Evolutionary conservation across 139 green algal species (phyloP).

Genomic region (Nannochloris sp.): DNA sequence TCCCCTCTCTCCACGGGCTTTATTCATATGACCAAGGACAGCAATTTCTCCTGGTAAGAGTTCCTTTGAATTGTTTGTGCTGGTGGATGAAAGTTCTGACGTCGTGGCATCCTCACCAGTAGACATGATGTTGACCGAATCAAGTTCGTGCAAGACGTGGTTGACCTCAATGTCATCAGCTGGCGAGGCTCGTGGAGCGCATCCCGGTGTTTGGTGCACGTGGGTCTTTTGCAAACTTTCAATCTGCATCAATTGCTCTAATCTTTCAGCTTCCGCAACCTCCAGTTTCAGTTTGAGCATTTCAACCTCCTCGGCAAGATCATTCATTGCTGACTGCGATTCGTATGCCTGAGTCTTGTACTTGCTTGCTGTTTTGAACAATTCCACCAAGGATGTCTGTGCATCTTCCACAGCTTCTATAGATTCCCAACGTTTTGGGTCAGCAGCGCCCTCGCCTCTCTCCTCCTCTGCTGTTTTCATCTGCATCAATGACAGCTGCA

Average conservation of each 20-base stretch:
- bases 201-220: neutral
- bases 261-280: conserved; percentile 48
- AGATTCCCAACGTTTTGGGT: conserved; percentile 60
- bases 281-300: conserved; percentile 61
- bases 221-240: neutral
- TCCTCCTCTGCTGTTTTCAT: conserved; percentile 62
- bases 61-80: no score
- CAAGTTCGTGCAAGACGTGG: conserved; percentile 1
- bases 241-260: conserved; percentile 38
- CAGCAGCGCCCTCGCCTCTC: conserved; percentile 39
- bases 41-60: conserved; percentile 9
- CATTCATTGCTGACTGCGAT: conserved; percentile 31
- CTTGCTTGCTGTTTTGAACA: conserved; percentile 57
- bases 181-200: neutral
- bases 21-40: conserved; percentile 9
- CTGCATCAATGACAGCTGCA: conserved; percentile 52
- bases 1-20: conserved; percentile 19
- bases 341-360: conserved; percentile 58
- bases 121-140: neutral
- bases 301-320: conserved; percentile 53
- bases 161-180: neutral
- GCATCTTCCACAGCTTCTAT: conserved; percentile 52
- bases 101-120: neutral
- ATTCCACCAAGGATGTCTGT: conserved; percentile 51
- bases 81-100: no score